These are phyloP conservation scores for Kodamaea plutei DNA, from an alignment of 1,139 yeast genomes.

Conservation along the genomic window DNA sequence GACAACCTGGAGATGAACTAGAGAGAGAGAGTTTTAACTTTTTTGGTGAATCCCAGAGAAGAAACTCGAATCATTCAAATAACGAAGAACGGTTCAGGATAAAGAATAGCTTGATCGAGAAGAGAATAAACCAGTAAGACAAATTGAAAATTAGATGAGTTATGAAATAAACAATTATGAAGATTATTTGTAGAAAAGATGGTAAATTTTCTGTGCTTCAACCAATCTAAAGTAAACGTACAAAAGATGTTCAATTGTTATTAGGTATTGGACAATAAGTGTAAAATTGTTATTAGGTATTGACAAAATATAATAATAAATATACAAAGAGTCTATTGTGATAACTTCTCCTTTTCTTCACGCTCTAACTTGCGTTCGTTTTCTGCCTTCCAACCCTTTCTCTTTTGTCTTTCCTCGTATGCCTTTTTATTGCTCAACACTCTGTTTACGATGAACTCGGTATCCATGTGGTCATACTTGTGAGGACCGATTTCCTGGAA, in stretches of 20 bases:
- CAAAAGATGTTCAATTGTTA: no score
- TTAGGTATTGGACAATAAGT: no score
- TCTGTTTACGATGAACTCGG: constrained; percentile 63
- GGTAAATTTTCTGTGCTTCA: no score
- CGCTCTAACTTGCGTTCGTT: constrained; percentile 28
- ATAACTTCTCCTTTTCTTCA: constrained; percentile 14
- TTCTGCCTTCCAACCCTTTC: constrained; percentile 70
- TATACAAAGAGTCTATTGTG: no score
- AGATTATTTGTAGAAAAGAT: no score
- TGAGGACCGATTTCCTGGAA: constrained; percentile 49
- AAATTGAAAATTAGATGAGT: no score
- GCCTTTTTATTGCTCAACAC: constrained; percentile 62
- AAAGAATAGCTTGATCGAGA: constrained; percentile 24
- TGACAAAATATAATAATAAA: no score
- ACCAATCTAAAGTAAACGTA: no score
- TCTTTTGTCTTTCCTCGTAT: constrained; percentile 74
- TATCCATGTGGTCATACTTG: constrained; percentile 54
- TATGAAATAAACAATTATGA: no score
- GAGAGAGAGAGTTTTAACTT: constrained; percentile 19
- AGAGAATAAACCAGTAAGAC: constrained; percentile 5
- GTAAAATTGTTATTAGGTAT: no score
- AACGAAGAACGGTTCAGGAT: constrained; percentile 26
- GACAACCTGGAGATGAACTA: constrained; percentile 64
- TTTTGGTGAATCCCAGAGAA: constrained; percentile 28
- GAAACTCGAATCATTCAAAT: constrained; percentile 39